Percentiles rank a stretch among this genome's conserved stretches.
Conservation (phyloP, 129 eudicot species). For the Tagetes patula region DNA sequence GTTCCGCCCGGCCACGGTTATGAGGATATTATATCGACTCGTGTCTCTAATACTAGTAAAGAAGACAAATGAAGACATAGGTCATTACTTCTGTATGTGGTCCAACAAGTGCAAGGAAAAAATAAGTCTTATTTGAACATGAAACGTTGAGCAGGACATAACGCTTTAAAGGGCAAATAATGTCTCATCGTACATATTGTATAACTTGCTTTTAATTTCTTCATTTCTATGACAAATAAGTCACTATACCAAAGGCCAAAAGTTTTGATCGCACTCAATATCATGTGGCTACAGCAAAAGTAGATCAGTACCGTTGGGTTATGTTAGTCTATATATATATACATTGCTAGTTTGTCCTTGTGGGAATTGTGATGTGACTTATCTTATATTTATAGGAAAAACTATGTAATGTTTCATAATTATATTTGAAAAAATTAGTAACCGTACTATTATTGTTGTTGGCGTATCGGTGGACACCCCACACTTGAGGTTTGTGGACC, state of each 20-base stretch:
- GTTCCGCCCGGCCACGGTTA: too few relatives aligned
- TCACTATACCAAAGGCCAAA: constrained; percentile 15
- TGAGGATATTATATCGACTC: too few relatives aligned
- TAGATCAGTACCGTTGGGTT: constrained; percentile 5
- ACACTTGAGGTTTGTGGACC: too few relatives aligned
- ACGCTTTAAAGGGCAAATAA: constrained; percentile 15
- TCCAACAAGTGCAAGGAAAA: constrained; percentile 26
- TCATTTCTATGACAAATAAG: constrained; percentile 1
- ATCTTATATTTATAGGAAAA: constrained; percentile 18
- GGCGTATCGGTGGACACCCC: too few relatives aligned
- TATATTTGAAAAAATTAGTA: background rate
- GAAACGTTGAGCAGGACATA: constrained; percentile 25
- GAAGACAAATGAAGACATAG: background rate
- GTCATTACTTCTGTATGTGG: constrained; percentile 23
- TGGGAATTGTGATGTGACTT: constrained; percentile 23
- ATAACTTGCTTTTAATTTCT: constrained; percentile 10
- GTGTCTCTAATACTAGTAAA: too few relatives aligned
- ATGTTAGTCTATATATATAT: background rate
- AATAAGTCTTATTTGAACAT: constrained; percentile 21
- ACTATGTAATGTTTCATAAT: constrained; percentile 6
- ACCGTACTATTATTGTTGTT: too few relatives aligned
- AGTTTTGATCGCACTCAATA: constrained; percentile 23
- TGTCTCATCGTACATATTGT: constrained; percentile 24
- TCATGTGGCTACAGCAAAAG: constrained; percentile 23
- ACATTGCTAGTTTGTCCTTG: background rate